Conservation (phyloP, 768 basidiomycete species). For the Russula sp. region DNA sequence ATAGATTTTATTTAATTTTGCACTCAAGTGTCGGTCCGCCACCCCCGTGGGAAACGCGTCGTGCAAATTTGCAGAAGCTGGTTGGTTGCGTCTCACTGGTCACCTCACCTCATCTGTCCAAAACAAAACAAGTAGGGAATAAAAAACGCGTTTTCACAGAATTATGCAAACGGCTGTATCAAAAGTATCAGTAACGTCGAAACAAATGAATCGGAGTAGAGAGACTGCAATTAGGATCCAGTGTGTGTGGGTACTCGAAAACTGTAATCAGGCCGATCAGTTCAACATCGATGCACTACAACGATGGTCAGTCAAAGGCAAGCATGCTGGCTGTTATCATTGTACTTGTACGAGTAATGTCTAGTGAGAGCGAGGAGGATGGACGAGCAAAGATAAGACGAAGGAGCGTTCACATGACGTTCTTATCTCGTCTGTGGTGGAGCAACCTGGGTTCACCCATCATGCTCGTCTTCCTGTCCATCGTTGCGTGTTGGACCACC, state of each 20-base stretch:
- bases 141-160: no score
- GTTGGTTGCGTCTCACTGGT: no score
- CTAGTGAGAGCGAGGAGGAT: slow-evolving; percentile 7
- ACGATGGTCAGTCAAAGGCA: not conserved
- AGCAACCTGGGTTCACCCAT: slow-evolving; percentile 3
- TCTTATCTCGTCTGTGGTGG: not conserved
- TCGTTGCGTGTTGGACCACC: slow-evolving; percentile 29
- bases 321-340: not conserved
- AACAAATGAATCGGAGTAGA: no score
- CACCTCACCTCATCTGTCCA: no score
- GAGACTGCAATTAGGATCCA: not conserved
- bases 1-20: no score
- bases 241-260: not conserved
- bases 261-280: not conserved
- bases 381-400: slow-evolving; percentile 14
- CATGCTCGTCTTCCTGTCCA: slow-evolving; percentile 24
- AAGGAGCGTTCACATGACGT: slow-evolving; percentile 1
- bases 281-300: not conserved
- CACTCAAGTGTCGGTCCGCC: no score
- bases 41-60: no score
- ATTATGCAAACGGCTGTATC: no score
- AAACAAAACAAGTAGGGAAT: no score
- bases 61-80: no score
- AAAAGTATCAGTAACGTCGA: no score
- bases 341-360: not conserved